Evolutionary conservation across 257 asterid species (phyloP), one percentile per base, ranked within the genome.

Genomic region (Paraleonurus japonicus): DNA sequence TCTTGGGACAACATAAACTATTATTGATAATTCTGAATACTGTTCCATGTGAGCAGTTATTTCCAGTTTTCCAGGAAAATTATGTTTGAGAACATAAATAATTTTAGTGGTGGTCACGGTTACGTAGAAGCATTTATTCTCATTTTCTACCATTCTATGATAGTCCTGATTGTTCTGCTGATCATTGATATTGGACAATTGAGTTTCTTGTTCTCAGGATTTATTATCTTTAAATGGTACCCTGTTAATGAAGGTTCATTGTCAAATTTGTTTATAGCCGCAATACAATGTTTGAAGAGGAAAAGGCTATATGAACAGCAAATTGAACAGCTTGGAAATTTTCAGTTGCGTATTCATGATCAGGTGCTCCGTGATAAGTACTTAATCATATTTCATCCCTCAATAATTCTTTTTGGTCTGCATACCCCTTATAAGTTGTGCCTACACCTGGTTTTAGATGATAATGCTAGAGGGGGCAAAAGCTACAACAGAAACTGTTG

Each of bases 401-500:
- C 45, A 11, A 64, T 58, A 55, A 19, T 5, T 10, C 2, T 63
- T 61, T 54, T 69, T 50, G 19, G 32, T 22, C 9, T 33, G 5
- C 61, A 9, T 11, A 6, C 22, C 12, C 47, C 20, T 30, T n/a
- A 69, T 11, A 58, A 23, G 28, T 39, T 41, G 62, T 64, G 41
- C 55, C 53, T 71, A 48, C 48, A 51, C 68, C 27, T 75, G 67
- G 45, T 64, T 60, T 69, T 80, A 89, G 96, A 89, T 89, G 96
- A 89, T 89, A 74, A 75, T 89, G 96, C 79, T 89, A 23, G 96
- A 89, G 81, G 96, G 92, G 15, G 96, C 95, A 62, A 90, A 90
- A 80, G 95, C 96, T 76, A 89, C 96, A 45, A 89, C 96, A 32
- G 96, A 89, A 75, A 89, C 96, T 72, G 96, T 89, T 74, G 96